A percentile compares a stretch with the other conserved stretches of the same genome.
Evolutionary conservation across 805 yeast genomes (phyloP).

Genomic region (Pichia californica): DNA sequence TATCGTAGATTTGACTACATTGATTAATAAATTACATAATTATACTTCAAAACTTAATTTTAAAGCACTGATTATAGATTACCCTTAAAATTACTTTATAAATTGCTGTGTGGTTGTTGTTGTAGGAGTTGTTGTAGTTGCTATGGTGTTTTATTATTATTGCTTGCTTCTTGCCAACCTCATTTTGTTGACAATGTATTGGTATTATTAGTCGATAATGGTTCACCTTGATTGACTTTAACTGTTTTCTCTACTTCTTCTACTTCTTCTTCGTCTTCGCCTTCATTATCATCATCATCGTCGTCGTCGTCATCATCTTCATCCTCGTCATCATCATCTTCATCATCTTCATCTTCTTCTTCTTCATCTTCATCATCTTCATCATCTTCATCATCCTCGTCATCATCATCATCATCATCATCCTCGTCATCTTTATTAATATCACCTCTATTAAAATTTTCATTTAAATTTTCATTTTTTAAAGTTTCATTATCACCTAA

Average conservation of each 20-base stretch:
- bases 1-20: too few species aligned
- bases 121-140: constrained; percentile 1
- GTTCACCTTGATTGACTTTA: too few species aligned
- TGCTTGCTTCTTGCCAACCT: too few species aligned
- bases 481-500: constrained; percentile 39
- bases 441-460: not conserved
- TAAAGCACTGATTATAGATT: too few species aligned
- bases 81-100: too few species aligned
- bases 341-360: constrained; percentile 4
- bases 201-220: too few species aligned
- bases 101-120: too few species aligned
- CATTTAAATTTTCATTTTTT: constrained; percentile 26
- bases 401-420: constrained; percentile 4
- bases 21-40: too few species aligned
- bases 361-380: constrained; percentile 7
- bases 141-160: too few species aligned
- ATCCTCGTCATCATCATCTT: constrained; percentile 2
- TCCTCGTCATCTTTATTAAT: constrained; percentile 1
- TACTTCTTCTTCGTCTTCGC: constrained; percentile 1
- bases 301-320: constrained; percentile 4
- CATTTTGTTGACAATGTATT: too few species aligned
- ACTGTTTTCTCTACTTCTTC: not conserved
- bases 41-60: too few species aligned
- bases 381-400: constrained; percentile 4
- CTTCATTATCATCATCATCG: constrained; percentile 3